These are phyloP conservation scores for Colletotrichum sp. DNA, from an alignment of 2,329 filamentous ascomycete genomes.

Conservation along the genomic window DNA sequence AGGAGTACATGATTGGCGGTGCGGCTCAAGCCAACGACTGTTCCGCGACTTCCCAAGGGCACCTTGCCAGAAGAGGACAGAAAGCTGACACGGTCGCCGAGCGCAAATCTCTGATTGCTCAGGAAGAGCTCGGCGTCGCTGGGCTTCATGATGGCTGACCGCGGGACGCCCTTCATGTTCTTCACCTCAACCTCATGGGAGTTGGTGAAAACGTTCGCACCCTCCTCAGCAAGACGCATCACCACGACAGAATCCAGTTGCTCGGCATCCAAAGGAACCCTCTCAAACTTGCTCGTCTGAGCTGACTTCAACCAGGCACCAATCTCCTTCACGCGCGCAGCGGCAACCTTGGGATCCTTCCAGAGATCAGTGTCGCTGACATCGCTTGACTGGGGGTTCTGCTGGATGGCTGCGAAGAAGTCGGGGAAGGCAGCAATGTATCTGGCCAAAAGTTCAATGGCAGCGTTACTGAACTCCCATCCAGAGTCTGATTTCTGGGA, in stretches of 20 bases:
- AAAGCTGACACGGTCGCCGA: conserved; percentile 93
- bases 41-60: conserved; percentile 88
- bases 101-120: conserved; percentile 78
- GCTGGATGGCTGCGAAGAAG: conserved; percentile 88
- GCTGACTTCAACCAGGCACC: conserved; percentile 90
- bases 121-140: conserved; percentile 93
- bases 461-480: conserved; percentile 94
- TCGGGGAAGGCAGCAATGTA: conserved; percentile 97
- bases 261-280: conserved; percentile 94
- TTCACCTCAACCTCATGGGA: conserved; percentile 63
- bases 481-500: conserved; percentile 84
- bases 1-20: conserved; percentile 83
- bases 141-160: conserved; percentile 89
- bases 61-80: conserved; percentile 93
- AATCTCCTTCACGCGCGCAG: conserved; percentile 89
- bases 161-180: conserved; percentile 80
- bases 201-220: conserved; percentile 65
- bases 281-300: conserved; percentile 90
- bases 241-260: conserved; percentile 94
- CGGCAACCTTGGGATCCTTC: conserved; percentile 72
- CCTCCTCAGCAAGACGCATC: conserved; percentile 76
- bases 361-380: conserved; percentile 89
- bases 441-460: conserved; percentile 78
- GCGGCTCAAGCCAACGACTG: conserved; percentile 92
- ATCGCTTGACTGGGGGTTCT: conserved; percentile 84